Conservation (phyloP, 2,329 filamentous ascomycete species). For the Chrysosporium queenslandicum region DNA sequence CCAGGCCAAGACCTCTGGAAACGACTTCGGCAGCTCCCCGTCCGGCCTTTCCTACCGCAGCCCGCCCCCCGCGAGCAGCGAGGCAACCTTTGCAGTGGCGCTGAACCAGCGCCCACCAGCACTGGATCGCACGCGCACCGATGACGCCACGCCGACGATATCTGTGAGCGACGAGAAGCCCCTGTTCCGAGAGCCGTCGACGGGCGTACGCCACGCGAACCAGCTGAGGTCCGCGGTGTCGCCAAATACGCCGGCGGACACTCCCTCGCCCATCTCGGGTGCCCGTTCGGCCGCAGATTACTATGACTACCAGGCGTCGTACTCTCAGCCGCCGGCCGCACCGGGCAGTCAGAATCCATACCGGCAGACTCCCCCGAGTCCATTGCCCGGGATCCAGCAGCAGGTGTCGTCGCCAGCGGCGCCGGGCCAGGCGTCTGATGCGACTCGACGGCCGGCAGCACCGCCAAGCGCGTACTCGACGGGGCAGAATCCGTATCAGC, state of each 20-base stretch:
- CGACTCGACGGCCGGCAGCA: not conserved
- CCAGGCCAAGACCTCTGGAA: slow-evolving; percentile 25
- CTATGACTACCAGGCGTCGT: slow-evolving; percentile 1
- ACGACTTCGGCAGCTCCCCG: slow-evolving; percentile 22
- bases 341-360: not conserved
- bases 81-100: slow-evolving; percentile 28
- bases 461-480: not conserved
- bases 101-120: slow-evolving; percentile 29
- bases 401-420: not conserved
- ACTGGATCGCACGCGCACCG: slow-evolving; percentile 25
- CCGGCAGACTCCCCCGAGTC: not conserved
- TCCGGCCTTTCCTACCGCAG: slow-evolving; percentile 26
- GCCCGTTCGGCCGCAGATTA: slow-evolving; percentile 11
- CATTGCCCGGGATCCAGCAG: not conserved
- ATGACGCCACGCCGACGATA: slow-evolving; percentile 22
- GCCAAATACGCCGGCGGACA: slow-evolving; percentile 13
- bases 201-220: slow-evolving; percentile 26
- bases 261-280: slow-evolving; percentile 13
- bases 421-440: not conserved
- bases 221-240: not conserved
- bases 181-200: slow-evolving; percentile 32
- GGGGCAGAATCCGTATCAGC: slow-evolving; percentile 5
- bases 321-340: not conserved
- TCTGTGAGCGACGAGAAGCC: slow-evolving; percentile 23
- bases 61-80: slow-evolving; percentile 23